These are phyloP conservation scores for Arctostaphylos glauca DNA, from an alignment of 148 eudicot genomes.

Conservation along the genomic window DNA sequence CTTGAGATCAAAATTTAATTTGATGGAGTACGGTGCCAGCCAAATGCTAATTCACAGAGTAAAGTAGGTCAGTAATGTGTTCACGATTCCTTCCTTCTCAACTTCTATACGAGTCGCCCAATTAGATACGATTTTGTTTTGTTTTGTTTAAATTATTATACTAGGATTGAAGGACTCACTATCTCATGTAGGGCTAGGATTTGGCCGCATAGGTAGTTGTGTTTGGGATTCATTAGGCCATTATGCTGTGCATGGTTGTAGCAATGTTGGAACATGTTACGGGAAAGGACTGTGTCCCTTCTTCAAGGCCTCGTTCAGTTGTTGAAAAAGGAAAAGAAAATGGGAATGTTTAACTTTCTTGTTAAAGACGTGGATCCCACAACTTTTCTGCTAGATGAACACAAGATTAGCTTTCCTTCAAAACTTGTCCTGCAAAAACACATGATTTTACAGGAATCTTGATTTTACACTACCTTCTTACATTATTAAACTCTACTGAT, in stretches of 20 bases:
- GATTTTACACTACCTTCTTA: too few species aligned
- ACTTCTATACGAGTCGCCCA: background rate
- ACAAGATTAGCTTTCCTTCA: too few species aligned
- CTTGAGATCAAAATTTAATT: background rate
- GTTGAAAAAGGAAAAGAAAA: too few species aligned
- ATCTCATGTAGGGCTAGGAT: background rate
- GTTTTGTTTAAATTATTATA: background rate
- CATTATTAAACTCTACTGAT: too few species aligned
- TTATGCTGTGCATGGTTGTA: background rate
- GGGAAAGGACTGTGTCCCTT: background rate
- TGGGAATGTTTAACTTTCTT: too few species aligned
- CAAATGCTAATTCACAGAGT: background rate
- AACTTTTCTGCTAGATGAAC: too few species aligned
- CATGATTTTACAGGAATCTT: too few species aligned
- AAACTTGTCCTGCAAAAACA: too few species aligned
- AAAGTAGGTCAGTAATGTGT: background rate
- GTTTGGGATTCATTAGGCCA: background rate
- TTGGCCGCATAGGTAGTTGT: background rate
- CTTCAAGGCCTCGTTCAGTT: background rate
- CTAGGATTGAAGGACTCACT: background rate
- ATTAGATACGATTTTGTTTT: background rate
- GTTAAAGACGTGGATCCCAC: too few species aligned
- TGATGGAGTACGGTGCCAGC: background rate
- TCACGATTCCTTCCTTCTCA: background rate
- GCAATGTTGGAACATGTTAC: background rate